These are phyloP conservation scores for Angomonas deanei DNA, from an alignment of 208 protist species.

Conservation along the genomic window DNA sequence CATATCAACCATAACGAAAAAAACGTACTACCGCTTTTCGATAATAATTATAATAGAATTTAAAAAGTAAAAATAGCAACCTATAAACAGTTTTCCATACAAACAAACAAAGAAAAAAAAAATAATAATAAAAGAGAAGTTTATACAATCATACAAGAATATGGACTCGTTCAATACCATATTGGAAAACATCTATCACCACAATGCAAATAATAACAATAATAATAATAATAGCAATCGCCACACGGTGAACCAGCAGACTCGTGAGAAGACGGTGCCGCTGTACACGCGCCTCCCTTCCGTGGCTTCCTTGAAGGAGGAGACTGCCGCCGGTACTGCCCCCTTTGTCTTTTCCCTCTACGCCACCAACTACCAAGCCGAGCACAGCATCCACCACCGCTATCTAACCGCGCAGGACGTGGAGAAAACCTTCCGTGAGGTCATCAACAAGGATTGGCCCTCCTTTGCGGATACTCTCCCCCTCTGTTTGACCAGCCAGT, in stretches of 20 bases:
- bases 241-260: too few species aligned
- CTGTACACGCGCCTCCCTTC: background rate
- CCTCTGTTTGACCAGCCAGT: background rate
- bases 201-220: background rate
- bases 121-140: slow-evolving; percentile 3
- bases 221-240: background rate
- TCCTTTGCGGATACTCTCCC: too few species aligned
- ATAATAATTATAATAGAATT: too few species aligned
- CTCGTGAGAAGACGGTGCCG: too few species aligned
- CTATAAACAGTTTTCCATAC: background rate
- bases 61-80: background rate
- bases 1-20: too few species aligned
- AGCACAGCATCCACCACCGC: background rate
- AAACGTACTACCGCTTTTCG: too few species aligned
- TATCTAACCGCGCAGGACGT: background rate
- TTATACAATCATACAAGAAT: background rate
- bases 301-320: background rate
- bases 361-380: background rate
- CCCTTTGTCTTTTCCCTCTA: background rate
- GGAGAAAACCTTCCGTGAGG: background rate
- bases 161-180: background rate
- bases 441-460: background rate
- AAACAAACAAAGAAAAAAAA: background rate
- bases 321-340: background rate
- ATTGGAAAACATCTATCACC: background rate